phyloP scores from a whole-genome alignment of 352 stramenopile species.

The Peronospora destructor region DNA sequence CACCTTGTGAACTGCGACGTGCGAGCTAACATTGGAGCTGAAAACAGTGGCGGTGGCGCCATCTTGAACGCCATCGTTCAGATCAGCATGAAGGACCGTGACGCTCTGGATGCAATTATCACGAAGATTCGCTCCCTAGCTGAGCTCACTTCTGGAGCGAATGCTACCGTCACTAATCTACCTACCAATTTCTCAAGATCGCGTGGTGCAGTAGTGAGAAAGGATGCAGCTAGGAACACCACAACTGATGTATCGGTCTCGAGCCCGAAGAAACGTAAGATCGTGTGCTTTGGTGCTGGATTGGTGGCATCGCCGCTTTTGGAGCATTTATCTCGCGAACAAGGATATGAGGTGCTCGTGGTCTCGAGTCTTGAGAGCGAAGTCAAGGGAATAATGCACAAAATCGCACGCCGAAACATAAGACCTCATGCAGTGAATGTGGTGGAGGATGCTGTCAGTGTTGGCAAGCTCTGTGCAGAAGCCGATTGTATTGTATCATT shows the following conservation, averaged over 20 bases:
- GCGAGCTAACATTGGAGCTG: slow-evolving; percentile 58
- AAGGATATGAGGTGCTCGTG: slow-evolving; percentile 61
- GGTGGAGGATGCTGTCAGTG: slow-evolving; percentile 27
- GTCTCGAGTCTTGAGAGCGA: slow-evolving; percentile 72
- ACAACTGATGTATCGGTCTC: slow-evolving; percentile 37
- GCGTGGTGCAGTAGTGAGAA: slow-evolving; percentile 31
- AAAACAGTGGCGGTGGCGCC: slow-evolving; percentile 19
- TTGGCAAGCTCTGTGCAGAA: slow-evolving; percentile 62
- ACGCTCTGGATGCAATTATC: slow-evolving; percentile 79
- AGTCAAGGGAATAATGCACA: slow-evolving; percentile 57
- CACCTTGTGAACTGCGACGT: slow-evolving; percentile 90
- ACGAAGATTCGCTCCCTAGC: slow-evolving; percentile 81
- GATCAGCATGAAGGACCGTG: slow-evolving; percentile 65
- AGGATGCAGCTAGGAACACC: slow-evolving; percentile 47
- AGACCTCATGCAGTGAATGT: slow-evolving; percentile 82
- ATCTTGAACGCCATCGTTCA: slow-evolving; percentile 76
- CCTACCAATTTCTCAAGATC: slow-evolving; percentile 73
- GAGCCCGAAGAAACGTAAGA: slow-evolving; percentile 63
- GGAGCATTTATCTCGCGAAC: slow-evolving; percentile 77
- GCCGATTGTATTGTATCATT: slow-evolving; percentile 92
- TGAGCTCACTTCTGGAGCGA: slow-evolving; percentile 75
- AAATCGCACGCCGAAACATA: slow-evolving; percentile 56
- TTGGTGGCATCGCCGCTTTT: slow-evolving; percentile 80
- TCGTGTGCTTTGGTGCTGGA: slow-evolving; percentile 84
- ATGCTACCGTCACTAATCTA: slow-evolving; percentile 78